Percentiles rank a stretch among this genome's conserved stretches.
phyloP scores from a whole-genome alignment of 352 stramenopile species.

The Chrysophaeum taylorii region DNA sequence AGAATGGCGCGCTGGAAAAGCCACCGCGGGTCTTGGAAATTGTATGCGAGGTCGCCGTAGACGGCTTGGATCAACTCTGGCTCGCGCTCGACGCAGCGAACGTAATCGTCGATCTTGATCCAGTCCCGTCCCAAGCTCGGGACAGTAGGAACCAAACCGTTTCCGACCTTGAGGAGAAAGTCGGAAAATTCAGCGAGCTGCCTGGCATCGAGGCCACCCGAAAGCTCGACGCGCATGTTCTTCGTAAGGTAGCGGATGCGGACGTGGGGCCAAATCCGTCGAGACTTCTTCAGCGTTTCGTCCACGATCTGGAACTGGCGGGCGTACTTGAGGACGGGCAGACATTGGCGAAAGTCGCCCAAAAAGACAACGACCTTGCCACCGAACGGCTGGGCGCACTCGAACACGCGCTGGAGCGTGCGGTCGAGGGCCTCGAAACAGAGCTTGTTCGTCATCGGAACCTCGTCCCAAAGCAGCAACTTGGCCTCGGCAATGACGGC shows the following conservation, averaged over 20 bases:
- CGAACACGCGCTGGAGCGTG: slow-evolving; percentile 22
- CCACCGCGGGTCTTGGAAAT: too few species aligned
- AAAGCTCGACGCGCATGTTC: slow-evolving; percentile 25
- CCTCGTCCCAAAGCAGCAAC: slow-evolving; percentile 28
- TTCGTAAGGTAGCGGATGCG: neutral
- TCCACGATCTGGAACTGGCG: slow-evolving; percentile 17
- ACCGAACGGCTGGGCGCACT: slow-evolving; percentile 24
- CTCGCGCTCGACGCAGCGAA: too few species aligned
- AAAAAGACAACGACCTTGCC: slow-evolving; percentile 26
- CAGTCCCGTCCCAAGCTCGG: too few species aligned
- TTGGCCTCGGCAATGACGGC: slow-evolving; percentile 12
- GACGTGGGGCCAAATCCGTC: slow-evolving; percentile 16
- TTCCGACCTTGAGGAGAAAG: neutral
- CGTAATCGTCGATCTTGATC: too few species aligned
- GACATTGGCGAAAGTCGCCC: slow-evolving; percentile 30
- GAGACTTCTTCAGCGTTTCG: slow-evolving; percentile 18
- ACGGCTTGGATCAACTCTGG: too few species aligned
- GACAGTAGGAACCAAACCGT: too few species aligned
- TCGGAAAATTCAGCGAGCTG: neutral
- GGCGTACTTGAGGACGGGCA: slow-evolving; percentile 20
- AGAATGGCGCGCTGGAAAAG: too few species aligned
- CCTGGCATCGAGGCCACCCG: neutral
- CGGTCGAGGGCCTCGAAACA: slow-evolving; percentile 29
- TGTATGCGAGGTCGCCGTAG: too few species aligned
- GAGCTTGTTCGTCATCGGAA: slow-evolving; percentile 19